Evolutionary conservation across 1,284 basidiomycete genomes (phyloP).

Genomic region (Tilletiopsis washingtonensis): DNA sequence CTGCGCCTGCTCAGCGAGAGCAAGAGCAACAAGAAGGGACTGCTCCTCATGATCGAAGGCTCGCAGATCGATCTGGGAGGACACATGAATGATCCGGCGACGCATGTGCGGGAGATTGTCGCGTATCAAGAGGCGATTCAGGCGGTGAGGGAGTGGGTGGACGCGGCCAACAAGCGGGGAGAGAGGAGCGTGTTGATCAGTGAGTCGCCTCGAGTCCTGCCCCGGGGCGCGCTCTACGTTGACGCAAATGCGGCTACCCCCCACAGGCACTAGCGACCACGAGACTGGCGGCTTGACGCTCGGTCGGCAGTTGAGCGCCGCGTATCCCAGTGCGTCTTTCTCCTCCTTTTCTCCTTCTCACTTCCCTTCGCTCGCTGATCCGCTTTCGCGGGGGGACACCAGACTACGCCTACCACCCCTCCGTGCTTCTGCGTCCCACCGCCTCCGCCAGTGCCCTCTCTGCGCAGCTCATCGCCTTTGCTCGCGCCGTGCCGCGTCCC

Average conservation of each 20-base stretch:
- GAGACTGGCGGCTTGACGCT: constrained; percentile 49
- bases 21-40: constrained; percentile 23
- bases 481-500: neutral
- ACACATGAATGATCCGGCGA: constrained; percentile 36
- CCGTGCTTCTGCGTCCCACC: constrained; percentile 42
- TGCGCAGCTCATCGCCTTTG: constrained; percentile 27
- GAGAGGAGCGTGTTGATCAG: constrained; percentile 45
- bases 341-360: neutral
- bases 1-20: constrained; percentile 15
- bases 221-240: no score
- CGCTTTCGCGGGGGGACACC: neutral
- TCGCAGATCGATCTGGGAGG: constrained; percentile 43
- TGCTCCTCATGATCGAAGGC: constrained; percentile 43
- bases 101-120: constrained; percentile 44
- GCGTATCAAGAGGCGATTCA: constrained; percentile 47
- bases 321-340: constrained; percentile 29
- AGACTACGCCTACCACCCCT: constrained; percentile 46
- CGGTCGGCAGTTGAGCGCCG: constrained; percentile 42
- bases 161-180: constrained; percentile 30
- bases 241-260: no score
- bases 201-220: no score
- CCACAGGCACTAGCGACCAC: constrained; percentile 48
- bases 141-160: constrained; percentile 41
- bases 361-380: neutral
- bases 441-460: constrained; percentile 42